Evolutionary conservation across 2,329 filamentous ascomycete species (phyloP).

Genomic region (Coniochaeta prunicola): DNA sequence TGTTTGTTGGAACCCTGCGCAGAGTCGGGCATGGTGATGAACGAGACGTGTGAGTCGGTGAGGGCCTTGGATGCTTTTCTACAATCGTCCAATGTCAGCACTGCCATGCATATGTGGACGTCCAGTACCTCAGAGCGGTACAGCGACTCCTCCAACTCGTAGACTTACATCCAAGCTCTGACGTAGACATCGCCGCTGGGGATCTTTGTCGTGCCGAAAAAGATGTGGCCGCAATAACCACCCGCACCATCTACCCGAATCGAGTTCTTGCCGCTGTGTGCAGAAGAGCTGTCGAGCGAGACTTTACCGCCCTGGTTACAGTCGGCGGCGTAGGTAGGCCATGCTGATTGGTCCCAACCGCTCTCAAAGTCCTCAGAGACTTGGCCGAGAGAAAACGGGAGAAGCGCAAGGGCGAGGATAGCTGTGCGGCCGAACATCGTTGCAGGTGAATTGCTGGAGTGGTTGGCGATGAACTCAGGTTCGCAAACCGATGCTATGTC

Average conservation of each 20-base stretch:
- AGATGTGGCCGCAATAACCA: slow-evolving; percentile 52
- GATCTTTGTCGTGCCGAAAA: slow-evolving; percentile 50
- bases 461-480: not conserved
- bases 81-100: slow-evolving; percentile 13
- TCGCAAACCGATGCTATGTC: too few species aligned
- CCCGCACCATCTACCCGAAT: slow-evolving; percentile 44
- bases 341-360: slow-evolving; percentile 49
- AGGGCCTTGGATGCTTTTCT: slow-evolving; percentile 50
- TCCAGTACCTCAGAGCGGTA: not conserved
- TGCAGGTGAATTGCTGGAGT: not conserved
- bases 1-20: slow-evolving; percentile 41
- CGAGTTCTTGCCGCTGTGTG: slow-evolving; percentile 49
- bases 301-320: slow-evolving; percentile 54
- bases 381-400: slow-evolving; percentile 42
- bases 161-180: slow-evolving; percentile 44
- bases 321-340: slow-evolving; percentile 52
- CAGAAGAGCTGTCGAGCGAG: slow-evolving; percentile 46
- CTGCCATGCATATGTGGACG: not conserved
- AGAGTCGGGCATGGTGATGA: slow-evolving; percentile 57
- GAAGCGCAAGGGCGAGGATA: slow-evolving; percentile 36
- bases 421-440: slow-evolving; percentile 35
- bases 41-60: slow-evolving; percentile 52
- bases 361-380: slow-evolving; percentile 49
- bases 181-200: slow-evolving; percentile 52
- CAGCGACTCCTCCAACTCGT: not conserved